These are phyloP conservation scores for Hypoxylon rubiginosum DNA, from an alignment of 2,329 filamentous ascomycete genomes.

Conservation along the genomic window DNA sequence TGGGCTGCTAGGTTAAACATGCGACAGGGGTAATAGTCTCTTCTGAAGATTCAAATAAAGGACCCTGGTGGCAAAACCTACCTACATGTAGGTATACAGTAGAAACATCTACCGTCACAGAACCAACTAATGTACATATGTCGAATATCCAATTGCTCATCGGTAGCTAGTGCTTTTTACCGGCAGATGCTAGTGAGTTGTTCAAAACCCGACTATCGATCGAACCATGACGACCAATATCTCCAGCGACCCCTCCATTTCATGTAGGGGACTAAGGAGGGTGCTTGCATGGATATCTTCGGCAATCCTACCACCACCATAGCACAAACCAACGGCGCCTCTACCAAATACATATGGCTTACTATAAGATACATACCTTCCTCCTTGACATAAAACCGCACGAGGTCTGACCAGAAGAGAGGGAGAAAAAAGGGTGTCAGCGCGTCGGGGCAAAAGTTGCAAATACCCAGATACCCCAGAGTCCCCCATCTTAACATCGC, in stretches of 20 bases:
- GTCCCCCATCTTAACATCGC: background rate
- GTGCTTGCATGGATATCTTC: slow-evolving; percentile 30
- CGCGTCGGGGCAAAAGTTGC: background rate
- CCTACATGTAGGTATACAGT: too few relatives aligned
- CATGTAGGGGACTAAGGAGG: slow-evolving; percentile 26
- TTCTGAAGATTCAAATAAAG: slow-evolving; percentile 18
- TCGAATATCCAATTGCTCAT: slow-evolving; percentile 20
- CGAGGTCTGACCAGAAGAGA: background rate
- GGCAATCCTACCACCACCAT: slow-evolving; percentile 28
- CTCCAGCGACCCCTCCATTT: slow-evolving; percentile 38
- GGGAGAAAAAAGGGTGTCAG: background rate
- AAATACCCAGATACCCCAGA: too few relatives aligned
- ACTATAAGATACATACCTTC: slow-evolving; percentile 26
- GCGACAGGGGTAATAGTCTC: slow-evolving; percentile 6
- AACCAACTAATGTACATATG: slow-evolving; percentile 10
- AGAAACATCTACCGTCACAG: slow-evolving; percentile 24
- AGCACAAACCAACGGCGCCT: too few relatives aligned
- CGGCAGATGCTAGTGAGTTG: slow-evolving; percentile 40
- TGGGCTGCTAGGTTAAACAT: background rate
- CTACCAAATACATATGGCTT: slow-evolving; percentile 19
- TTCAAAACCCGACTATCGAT: slow-evolving; percentile 22
- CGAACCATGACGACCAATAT: slow-evolving; percentile 33
- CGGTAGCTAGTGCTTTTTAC: slow-evolving; percentile 38
- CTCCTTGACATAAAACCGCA: background rate
- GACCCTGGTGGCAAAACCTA: slow-evolving; percentile 28